phyloP scores from a whole-genome alignment of 2,329 filamentous ascomycete species.

The Alternaria tenuissima region DNA sequence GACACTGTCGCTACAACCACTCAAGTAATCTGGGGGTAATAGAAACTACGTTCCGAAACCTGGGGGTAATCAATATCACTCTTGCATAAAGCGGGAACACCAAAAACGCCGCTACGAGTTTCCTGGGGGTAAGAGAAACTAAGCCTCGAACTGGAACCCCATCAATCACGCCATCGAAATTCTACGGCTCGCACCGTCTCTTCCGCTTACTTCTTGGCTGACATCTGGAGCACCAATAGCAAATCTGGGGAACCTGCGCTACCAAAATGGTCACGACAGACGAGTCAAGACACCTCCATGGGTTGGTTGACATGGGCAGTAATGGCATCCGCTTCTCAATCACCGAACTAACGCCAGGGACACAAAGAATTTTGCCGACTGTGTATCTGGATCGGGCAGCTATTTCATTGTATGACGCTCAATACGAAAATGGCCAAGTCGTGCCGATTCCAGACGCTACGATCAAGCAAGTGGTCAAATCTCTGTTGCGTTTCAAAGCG shows the following conservation, averaged over 20 bases:
- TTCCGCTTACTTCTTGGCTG: constrained; percentile 21
- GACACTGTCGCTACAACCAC: constrained; percentile 19
- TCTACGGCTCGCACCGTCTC: constrained; percentile 27
- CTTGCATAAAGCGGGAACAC: constrained; percentile 24
- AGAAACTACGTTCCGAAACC: constrained; percentile 31
- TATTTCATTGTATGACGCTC: constrained; percentile 87
- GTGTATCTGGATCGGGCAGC: constrained; percentile 79
- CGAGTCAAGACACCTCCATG: constrained; percentile 38
- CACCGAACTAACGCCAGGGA: constrained; percentile 76
- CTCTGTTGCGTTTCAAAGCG: constrained; percentile 73
- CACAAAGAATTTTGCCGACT: constrained; percentile 75
- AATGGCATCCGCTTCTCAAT: constrained; percentile 96
- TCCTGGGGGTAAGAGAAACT: constrained; percentile 33
- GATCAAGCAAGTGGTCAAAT: constrained; percentile 71
- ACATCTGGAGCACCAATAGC: constrained; percentile 21
- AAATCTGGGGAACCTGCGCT: constrained; percentile 26
- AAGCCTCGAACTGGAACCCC: constrained; percentile 21
- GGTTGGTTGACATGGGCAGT: constrained; percentile 57
- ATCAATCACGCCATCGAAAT: constrained; percentile 31
- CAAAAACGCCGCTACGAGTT: constrained; percentile 27
- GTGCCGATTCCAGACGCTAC: constrained; percentile 65
- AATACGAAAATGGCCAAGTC: constrained; percentile 58
- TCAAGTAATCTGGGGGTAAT: constrained; percentile 45
- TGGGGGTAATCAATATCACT: constrained; percentile 24
- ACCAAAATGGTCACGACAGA: constrained; percentile 22